These are phyloP conservation scores for Bruguiera hainesii DNA, from an alignment of 441 rosid species.

Conservation along the genomic window DNA sequence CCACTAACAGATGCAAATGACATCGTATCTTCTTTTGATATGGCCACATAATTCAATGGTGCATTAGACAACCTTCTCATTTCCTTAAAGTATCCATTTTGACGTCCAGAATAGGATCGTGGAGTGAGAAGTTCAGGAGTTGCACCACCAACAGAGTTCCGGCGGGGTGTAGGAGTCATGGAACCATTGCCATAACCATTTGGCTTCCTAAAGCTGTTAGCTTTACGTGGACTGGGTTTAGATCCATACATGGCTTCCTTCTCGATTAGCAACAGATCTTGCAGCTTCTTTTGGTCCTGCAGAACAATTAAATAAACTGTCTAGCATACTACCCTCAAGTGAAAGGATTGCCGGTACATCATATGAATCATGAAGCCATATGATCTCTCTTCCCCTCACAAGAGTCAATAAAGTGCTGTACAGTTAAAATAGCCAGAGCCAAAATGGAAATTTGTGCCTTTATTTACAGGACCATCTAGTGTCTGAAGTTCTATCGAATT, in stretches of 20 bases:
- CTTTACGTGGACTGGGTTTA: constrained; percentile 86
- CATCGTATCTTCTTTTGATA: constrained; percentile 82
- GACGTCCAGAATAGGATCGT: constrained; percentile 80
- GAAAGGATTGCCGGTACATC: too few species aligned
- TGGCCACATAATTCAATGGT: constrained; percentile 77
- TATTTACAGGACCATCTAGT: neutral
- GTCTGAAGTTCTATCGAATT: constrained; percentile 1
- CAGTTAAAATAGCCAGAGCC: neutral
- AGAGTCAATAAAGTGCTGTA: neutral
- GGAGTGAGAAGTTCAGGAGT: constrained; percentile 72
- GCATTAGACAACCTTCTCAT: constrained; percentile 79
- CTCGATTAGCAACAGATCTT: constrained; percentile 75
- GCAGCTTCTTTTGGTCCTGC: constrained; percentile 97
- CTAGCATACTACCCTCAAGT: neutral
- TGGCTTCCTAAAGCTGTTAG: constrained; percentile 75
- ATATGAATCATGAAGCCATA: neutral
- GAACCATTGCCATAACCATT: constrained; percentile 88
- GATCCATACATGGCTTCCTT: constrained; percentile 95
- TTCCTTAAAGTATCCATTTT: constrained; percentile 83
- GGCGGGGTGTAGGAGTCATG: constrained; percentile 82
- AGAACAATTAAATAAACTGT: constrained; percentile 12
- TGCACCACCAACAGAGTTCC: constrained; percentile 59
- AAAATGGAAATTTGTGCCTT: neutral
- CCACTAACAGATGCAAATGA: constrained; percentile 85
- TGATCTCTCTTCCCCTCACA: neutral